Conservation (phyloP, 805 yeast genomes). For the Hanseniaspora taiwanica region DNA sequence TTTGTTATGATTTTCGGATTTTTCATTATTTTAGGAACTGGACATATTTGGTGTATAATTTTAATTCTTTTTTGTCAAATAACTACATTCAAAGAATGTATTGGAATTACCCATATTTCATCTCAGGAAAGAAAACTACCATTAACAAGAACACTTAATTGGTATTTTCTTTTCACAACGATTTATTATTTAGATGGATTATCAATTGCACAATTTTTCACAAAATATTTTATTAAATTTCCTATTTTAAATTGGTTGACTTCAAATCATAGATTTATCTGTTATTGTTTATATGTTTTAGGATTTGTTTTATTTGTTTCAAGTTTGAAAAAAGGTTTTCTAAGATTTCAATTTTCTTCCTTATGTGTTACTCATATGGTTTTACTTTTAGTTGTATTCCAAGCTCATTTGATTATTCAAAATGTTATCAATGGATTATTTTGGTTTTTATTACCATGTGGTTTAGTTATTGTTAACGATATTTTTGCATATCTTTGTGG, state of each 20-base stretch:
- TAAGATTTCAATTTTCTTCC: conserved; percentile 88
- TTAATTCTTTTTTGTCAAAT: conserved; percentile 64
- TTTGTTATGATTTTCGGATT: conserved; percentile 75
- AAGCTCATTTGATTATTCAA: conserved; percentile 83
- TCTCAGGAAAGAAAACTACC: conserved; percentile 75
- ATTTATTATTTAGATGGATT: conserved; percentile 84
- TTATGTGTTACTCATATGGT: conserved; percentile 92
- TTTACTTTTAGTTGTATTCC: conserved; percentile 75
- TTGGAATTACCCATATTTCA: conserved; percentile 68
- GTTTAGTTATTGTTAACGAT: conserved; percentile 86
- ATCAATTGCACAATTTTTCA: conserved; percentile 57
- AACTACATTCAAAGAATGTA: conserved; percentile 82
- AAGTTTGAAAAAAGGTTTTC: conserved; percentile 76
- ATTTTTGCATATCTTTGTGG: conserved; percentile 96
- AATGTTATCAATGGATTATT: conserved; percentile 82
- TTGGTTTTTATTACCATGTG: conserved; percentile 89
- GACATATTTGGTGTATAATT: conserved; percentile 70
- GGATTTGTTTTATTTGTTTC: conserved; percentile 88
- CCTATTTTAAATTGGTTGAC: conserved; percentile 41
- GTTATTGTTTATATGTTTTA: conserved; percentile 69
- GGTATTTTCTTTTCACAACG: conserved; percentile 86
- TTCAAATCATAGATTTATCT: conserved; percentile 68
- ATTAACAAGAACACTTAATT: conserved; percentile 68
- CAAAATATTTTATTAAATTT: conserved; percentile 29
- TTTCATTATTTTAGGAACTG: conserved; percentile 59